Evolutionary conservation across 306 rosid genomes (phyloP).

Genomic region (Cyamopsis tetragonoloba): DNA sequence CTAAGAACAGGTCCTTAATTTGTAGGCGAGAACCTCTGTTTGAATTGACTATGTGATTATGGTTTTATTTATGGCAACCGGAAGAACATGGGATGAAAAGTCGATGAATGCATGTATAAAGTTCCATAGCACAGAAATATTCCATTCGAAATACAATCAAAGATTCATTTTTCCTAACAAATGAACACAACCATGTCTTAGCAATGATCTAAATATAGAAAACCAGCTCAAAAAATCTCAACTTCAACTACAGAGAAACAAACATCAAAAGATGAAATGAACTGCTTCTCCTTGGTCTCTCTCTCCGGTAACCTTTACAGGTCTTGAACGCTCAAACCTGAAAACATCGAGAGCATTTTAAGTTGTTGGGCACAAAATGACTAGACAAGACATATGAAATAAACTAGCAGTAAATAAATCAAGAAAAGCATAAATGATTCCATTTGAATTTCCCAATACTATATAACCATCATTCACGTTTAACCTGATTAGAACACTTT

Average conservation of each 20-base stretch:
- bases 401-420: neutral
- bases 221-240: constrained; percentile 20
- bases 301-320: constrained; percentile 38
- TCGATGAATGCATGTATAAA: neutral
- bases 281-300: neutral
- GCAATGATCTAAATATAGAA: neutral
- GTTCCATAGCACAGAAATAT: neutral
- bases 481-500: neutral
- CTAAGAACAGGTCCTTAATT: too few relatives aligned
- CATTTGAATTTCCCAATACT: neutral
- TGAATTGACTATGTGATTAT: too few relatives aligned
- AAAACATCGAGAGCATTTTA: neutral
- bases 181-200: constrained; percentile 17
- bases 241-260: constrained; percentile 16
- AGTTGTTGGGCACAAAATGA: neutral
- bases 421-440: neutral
- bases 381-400: neutral
- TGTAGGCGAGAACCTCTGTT: too few relatives aligned
- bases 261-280: constrained; percentile 10
- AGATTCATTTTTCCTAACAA: constrained; percentile 13
- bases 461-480: neutral
- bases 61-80: too few relatives aligned
- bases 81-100: neutral
- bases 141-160: neutral
- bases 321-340: constrained; percentile 89